These are phyloP conservation scores for Tolypocladium endophyticum DNA, from an alignment of 2,329 filamentous ascomycete genomes.

Conservation along the genomic window DNA sequence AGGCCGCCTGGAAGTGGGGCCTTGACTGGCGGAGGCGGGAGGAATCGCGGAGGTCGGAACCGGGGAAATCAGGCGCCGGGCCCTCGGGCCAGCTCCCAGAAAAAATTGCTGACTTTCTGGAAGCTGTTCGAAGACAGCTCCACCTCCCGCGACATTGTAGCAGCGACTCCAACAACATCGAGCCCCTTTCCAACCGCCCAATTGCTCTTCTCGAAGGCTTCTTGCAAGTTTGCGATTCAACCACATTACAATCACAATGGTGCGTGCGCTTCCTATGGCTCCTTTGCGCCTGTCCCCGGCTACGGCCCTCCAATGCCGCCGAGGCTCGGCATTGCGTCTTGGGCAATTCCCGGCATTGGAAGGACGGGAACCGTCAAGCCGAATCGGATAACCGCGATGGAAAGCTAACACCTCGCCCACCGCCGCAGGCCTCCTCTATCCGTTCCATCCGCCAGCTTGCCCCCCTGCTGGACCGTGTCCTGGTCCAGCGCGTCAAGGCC, in stretches of 20 bases:
- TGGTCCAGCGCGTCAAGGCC: conserved; percentile 95
- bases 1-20: not conserved
- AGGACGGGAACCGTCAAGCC: not conserved
- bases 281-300: not conserved
- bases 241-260: conserved; percentile 16
- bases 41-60: conserved; percentile 15
- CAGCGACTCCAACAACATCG: not conserved
- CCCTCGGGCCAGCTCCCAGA: conserved; percentile 7
- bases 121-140: conserved; percentile 29
- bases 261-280: conserved; percentile 8
- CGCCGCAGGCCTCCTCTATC: conserved; percentile 56
- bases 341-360: not conserved
- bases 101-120: conserved; percentile 30
- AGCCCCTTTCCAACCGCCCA: not conserved
- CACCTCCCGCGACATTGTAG: conserved; percentile 9
- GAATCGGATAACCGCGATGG: not conserved
- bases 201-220: not conserved
- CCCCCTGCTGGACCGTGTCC: conserved; percentile 93
- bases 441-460: conserved; percentile 92
- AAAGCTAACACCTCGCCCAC: not conserved
- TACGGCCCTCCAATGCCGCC: not conserved
- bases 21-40: not conserved
- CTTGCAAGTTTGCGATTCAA: not conserved
- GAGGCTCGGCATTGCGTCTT: not conserved
- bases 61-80: conserved; percentile 22